These are phyloP conservation scores for Takakia lepidozioides DNA, from an alignment of 225 moss, liverwort and hornwort species.

Conservation along the genomic window DNA sequence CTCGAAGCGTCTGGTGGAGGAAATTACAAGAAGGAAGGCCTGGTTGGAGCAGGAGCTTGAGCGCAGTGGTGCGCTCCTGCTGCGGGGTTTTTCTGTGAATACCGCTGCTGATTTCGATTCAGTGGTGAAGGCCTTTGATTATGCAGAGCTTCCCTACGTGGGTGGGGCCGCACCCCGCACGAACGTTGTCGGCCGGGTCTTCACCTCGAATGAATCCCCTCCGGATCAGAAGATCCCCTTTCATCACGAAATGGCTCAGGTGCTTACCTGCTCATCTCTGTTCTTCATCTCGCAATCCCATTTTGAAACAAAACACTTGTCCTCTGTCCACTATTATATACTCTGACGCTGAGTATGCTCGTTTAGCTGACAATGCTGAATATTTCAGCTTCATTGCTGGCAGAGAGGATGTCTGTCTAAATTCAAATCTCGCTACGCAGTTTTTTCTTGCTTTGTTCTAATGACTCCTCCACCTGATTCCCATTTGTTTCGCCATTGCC, in stretches of 20 bases:
- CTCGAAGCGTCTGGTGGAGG: conserved; percentile 32
- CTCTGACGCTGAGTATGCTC: no score
- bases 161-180: conserved; percentile 94
- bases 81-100: conserved; percentile 70
- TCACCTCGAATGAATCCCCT: conserved; percentile 95
- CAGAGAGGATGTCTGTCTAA: no score
- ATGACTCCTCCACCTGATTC: no score
- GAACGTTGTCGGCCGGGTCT: conserved; percentile 87
- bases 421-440: no score
- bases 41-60: conserved; percentile 61
- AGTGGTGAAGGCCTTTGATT: conserved; percentile 77
- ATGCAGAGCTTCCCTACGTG: conserved; percentile 83
- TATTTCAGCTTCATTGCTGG: no score
- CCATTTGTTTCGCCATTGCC: no score
- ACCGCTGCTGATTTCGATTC: conserved; percentile 77
- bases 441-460: no score
- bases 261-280: no score
- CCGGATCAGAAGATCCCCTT: conserved; percentile 96
- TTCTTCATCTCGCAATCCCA: no score
- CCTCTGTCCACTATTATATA: no score
- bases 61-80: conserved; percentile 60
- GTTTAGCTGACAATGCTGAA: no score
- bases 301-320: no score
- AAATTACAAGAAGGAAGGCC: conserved; percentile 46
- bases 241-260: conserved; percentile 99